Evolutionary conservation across 2,329 filamentous ascomycete genomes (phyloP).

Genomic region (Talaromyces albobiverticillius): DNA sequence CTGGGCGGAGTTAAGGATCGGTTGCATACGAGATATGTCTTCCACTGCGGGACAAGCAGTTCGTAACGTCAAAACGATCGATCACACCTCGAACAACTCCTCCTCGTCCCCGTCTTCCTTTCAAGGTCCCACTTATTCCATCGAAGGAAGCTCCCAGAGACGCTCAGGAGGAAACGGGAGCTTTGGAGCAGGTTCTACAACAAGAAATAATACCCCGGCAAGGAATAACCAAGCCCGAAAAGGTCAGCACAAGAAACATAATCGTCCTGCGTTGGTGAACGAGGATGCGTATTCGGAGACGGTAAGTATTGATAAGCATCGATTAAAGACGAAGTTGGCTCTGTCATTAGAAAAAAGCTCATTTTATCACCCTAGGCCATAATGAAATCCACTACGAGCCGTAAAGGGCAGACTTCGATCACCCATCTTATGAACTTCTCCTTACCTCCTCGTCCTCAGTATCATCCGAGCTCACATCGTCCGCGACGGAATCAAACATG

Average conservation of each 20-base stretch:
- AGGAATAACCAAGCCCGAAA: conserved; percentile 73
- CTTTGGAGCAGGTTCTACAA: conserved; percentile 37
- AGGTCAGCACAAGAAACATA: conserved; percentile 81
- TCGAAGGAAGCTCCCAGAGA: conserved; percentile 38
- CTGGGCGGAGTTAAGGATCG: neutral
- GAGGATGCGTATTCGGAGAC: conserved; percentile 86
- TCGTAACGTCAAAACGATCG: conserved; percentile 37
- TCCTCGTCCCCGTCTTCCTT: conserved; percentile 31
- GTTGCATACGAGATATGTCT: conserved; percentile 36
- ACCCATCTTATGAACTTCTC: conserved; percentile 95
- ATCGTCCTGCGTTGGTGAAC: conserved; percentile 69
- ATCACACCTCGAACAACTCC: conserved; percentile 33
- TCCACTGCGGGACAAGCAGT: conserved; percentile 35
- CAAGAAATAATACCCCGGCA: conserved; percentile 35
- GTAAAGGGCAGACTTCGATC: conserved; percentile 93
- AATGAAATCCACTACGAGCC: conserved; percentile 64
- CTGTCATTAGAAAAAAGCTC: neutral
- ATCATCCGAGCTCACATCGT: conserved; percentile 54
- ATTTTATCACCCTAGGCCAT: conserved; percentile 44
- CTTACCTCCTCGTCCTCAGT: conserved; percentile 68
- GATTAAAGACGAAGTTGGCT: too few relatives aligned
- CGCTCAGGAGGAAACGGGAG: conserved; percentile 40
- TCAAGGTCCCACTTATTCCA: conserved; percentile 26
- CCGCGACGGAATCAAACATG: conserved; percentile 72
- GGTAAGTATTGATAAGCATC: conserved; percentile 46